Conservation (phyloP, 2,329 filamentous ascomycete genomes). For the Penicillium sp. region DNA sequence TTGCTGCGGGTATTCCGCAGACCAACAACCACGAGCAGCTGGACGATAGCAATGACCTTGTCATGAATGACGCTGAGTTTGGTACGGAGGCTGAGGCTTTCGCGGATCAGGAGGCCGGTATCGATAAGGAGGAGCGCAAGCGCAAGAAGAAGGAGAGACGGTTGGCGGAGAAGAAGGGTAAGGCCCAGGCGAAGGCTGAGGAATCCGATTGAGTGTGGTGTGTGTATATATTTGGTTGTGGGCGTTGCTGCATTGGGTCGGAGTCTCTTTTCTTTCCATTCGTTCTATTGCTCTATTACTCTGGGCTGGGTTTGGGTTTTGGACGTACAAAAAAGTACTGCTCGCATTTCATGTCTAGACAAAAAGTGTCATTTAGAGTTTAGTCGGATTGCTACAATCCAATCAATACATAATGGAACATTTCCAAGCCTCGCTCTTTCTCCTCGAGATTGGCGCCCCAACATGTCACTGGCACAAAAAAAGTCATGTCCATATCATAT, state of each 20-base stretch:
- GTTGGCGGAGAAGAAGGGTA: conserved; percentile 46
- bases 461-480: background rate
- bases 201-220: conserved; percentile 24
- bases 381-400: conserved; percentile 11
- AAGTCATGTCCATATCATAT: background rate
- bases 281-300: conserved; percentile 11
- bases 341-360: conserved; percentile 20
- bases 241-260: conserved; percentile 30
- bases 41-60: conserved; percentile 41
- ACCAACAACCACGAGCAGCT: conserved; percentile 37
- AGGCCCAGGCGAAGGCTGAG: conserved; percentile 32
- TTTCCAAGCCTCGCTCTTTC: conserved; percentile 2
- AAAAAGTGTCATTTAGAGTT: conserved; percentile 19
- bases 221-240: conserved; percentile 16
- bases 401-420: conserved; percentile 12
- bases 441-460: background rate
- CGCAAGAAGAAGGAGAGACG: conserved; percentile 56
- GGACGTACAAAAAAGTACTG: conserved; percentile 11
- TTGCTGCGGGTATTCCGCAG: conserved; percentile 35
- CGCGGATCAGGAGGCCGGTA: conserved; percentile 40
- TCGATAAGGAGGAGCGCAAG: conserved; percentile 56
- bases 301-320: conserved; percentile 8
- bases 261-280: conserved; percentile 21
- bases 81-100: conserved; percentile 38
- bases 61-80: conserved; percentile 45